Evolutionary conservation across 225 moss, liverwort and hornwort species (phyloP), one percentile per base, ranked within the genome.

Genomic region (Physcomitrium patens): DNA sequence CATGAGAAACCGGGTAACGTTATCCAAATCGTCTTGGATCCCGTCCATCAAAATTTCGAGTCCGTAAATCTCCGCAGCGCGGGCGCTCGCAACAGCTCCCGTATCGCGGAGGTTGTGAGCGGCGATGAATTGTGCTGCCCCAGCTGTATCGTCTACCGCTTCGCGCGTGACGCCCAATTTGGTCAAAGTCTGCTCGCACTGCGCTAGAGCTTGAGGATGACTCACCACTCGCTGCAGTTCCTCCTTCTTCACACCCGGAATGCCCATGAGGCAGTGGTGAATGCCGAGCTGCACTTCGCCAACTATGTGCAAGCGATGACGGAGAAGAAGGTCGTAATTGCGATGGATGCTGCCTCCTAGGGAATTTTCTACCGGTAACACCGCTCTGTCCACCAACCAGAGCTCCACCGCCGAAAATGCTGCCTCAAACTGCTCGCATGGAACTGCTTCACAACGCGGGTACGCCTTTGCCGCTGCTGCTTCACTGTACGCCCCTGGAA

Each of bases 401-500:
- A 97, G 88, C 77, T 97, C 94, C 27, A 97, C 97, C 1, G 97
- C 97, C 28, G 94, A 93, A 59, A 97, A 97, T 14, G 97, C 88
- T 10, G 94, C 94, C 52, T 97, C 97, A 41, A 97, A 97, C 80
- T 97, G 97, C 62, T 97, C 97, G 68, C 97, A 97, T 0, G 97
- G 97, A n/a, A 97, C 97, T 3, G 97, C 91, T 74, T 97, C 97
- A 79, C 97, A 94, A 0, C 82, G 83, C 4, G 97, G 97, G 53
- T 97, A 97, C 3, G 97, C 97, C 80, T 97, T 97, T 3, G 87
- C 93, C 46, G 97, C 97, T 9, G 94, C 97, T 26, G 97, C 97
- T 68, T 97, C 97, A 43, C 97, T 97, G 53, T 97, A 97, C 58
- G 97, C 97, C 51, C 97, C 97, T 2, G 97, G 97, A 22, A 97